Conservation (phyloP, 352 stramenopile genomes). For the Globisporangium irregulare region DNA sequence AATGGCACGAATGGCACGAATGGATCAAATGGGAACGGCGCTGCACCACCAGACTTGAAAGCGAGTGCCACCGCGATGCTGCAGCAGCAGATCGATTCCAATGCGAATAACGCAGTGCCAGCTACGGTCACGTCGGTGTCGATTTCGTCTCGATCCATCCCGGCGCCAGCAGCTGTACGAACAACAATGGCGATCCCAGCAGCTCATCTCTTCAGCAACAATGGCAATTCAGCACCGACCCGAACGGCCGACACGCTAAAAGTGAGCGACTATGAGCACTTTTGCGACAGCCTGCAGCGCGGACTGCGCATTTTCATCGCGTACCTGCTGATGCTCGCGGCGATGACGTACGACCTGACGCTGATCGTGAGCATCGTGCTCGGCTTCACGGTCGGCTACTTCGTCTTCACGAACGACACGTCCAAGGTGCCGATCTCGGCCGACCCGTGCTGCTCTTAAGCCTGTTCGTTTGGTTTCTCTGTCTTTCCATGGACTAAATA, state of each 20-base stretch:
- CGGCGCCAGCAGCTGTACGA: slow-evolving; percentile 1
- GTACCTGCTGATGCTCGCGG: slow-evolving; percentile 78
- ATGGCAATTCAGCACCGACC: slow-evolving; percentile 11
- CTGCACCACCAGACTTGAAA: not conserved
- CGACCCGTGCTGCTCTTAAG: slow-evolving; percentile 63
- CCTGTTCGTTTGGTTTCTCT: not conserved
- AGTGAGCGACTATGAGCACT: slow-evolving; percentile 52
- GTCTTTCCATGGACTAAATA: not conserved
- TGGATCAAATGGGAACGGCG: not conserved
- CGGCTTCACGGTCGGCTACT: slow-evolving; percentile 66
- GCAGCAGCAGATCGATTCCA: not conserved
- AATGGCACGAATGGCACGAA: not conserved
- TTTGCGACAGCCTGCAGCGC: slow-evolving; percentile 58
- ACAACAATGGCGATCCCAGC: slow-evolving; percentile 4
- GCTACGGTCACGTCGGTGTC: slow-evolving; percentile 21
- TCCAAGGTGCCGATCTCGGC: slow-evolving; percentile 65
- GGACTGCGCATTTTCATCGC: slow-evolving; percentile 65
- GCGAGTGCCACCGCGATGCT: not conserved
- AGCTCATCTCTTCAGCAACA: slow-evolving; percentile 9
- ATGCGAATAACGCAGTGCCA: slow-evolving; percentile 8
- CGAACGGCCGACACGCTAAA: slow-evolving; percentile 12
- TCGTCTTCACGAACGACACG: slow-evolving; percentile 64
- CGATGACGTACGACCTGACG: slow-evolving; percentile 76
- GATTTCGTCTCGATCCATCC: slow-evolving; percentile 12
- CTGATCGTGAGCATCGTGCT: slow-evolving; percentile 61